Evolutionary conservation across 768 basidiomycete species (phyloP).

Genomic region (Kwoniella mangroviensis): DNA sequence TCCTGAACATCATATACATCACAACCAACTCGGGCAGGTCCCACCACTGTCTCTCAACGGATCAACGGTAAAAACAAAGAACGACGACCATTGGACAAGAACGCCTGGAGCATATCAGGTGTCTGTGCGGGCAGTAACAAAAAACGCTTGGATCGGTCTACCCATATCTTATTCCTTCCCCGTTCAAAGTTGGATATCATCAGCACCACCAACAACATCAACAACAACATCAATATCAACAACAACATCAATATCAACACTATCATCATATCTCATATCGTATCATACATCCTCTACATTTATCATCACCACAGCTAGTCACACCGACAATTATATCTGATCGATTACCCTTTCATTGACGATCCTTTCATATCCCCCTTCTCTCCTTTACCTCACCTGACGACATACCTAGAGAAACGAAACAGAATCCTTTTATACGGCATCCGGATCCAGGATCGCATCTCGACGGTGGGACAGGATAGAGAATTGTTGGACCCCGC

Average conservation of each 20-base stretch:
- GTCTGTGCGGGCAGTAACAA: neutral
- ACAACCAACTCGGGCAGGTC: neutral
- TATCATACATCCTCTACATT: neutral
- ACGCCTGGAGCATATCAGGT: neutral
- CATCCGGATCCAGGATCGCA: too few relatives aligned
- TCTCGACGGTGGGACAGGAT: too few relatives aligned
- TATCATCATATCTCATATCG: neutral
- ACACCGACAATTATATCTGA: neutral
- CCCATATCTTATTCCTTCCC: neutral
- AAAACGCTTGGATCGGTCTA: neutral
- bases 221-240: neutral
- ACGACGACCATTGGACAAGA: neutral
- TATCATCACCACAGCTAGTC: neutral
- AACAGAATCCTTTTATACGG: neutral
- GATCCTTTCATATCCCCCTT: neutral
- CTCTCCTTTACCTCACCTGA: neutral
- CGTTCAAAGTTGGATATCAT: neutral
- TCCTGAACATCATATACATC: neutral
- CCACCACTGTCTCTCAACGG: neutral
- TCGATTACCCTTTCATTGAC: neutral
- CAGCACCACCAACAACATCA: too few relatives aligned
- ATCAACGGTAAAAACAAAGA: neutral
- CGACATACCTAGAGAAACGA: neutral
- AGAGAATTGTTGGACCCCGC: too few relatives aligned
- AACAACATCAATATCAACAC: neutral